phyloP scores from a whole-genome alignment of 352 stramenopile species.

The Globisporangium megalacanthum region DNA sequence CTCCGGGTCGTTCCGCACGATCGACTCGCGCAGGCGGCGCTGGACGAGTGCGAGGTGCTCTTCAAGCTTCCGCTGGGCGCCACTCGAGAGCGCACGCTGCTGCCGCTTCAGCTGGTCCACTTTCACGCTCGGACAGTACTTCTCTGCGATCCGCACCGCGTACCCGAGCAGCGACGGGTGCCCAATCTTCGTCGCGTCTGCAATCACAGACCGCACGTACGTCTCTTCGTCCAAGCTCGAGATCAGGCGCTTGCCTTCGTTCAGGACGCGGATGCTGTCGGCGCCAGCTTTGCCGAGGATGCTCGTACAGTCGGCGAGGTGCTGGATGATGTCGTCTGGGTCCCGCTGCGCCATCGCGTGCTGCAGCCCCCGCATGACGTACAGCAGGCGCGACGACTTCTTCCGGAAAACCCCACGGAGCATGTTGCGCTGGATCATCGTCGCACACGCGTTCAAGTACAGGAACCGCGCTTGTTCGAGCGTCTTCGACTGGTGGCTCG shows the following conservation, averaged over 20 bases:
- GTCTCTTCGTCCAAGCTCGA: constrained; percentile 64
- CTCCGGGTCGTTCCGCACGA: constrained; percentile 60
- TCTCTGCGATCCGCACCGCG: constrained; percentile 50
- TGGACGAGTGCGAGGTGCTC: constrained; percentile 43
- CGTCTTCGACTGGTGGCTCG: constrained; percentile 76
- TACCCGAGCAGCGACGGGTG: constrained; percentile 62
- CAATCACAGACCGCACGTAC: constrained; percentile 71
- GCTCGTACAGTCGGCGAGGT: constrained; percentile 43
- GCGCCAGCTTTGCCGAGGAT: constrained; percentile 52
- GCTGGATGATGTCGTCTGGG: constrained; percentile 55
- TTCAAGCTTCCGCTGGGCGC: constrained; percentile 25
- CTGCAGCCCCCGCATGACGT: constrained; percentile 50
- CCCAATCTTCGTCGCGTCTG: constrained; percentile 47
- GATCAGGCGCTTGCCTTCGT: constrained; percentile 43
- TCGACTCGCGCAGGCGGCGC: constrained; percentile 47
- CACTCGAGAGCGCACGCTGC: constrained; percentile 25
- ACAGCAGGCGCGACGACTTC: constrained; percentile 53
- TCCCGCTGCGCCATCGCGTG: constrained; percentile 50
- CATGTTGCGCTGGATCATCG: constrained; percentile 83
- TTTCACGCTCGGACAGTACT: constrained; percentile 50
- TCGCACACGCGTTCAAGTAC: constrained; percentile 75
- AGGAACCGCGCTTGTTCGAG: constrained; percentile 71
- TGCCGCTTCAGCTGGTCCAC: constrained; percentile 39
- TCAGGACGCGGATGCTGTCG: constrained; percentile 57
- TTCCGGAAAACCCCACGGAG: constrained; percentile 59